These are phyloP conservation scores for Ustilago vetiveriae DNA, from an alignment of 1,284 basidiomycete genomes.

Conservation along the genomic window DNA sequence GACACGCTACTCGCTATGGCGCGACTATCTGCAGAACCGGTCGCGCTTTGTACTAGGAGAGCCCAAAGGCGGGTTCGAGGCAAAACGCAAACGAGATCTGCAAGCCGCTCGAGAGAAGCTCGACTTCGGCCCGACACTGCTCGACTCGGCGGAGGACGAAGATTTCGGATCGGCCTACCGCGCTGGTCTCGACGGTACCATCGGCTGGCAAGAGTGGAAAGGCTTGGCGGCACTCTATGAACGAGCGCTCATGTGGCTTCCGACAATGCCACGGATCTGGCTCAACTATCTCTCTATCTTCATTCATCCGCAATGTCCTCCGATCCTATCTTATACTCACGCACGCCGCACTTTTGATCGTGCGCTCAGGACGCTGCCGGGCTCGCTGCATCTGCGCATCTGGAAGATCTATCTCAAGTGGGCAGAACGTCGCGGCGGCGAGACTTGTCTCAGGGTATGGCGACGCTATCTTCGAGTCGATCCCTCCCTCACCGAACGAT, in stretches of 20 bases:
- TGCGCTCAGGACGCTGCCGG: constrained; percentile 89
- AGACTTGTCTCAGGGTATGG: constrained; percentile 85
- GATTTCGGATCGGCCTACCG: constrained; percentile 80
- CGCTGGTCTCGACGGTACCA: constrained; percentile 81
- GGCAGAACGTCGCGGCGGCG: constrained; percentile 86
- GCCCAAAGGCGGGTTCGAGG: constrained; percentile 70
- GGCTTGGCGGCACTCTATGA: constrained; percentile 87
- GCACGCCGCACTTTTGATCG: constrained; percentile 94
- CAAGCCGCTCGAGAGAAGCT: constrained; percentile 71
- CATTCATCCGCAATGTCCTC: constrained; percentile 87
- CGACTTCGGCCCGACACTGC: constrained; percentile 70
- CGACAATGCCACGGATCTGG: constrained; percentile 93
- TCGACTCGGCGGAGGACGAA: constrained; percentile 69
- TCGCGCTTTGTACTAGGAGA: constrained; percentile 85
- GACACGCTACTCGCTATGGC: constrained; percentile 92
- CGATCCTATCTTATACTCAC: constrained; percentile 84
- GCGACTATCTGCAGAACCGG: constrained; percentile 84
- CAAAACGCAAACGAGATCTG: constrained; percentile 65
- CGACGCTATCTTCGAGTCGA: constrained; percentile 81
- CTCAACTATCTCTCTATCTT: constrained; percentile 90
- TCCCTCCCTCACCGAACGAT: constrained; percentile 63
- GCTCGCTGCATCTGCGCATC: constrained; percentile 89
- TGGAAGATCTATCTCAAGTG: constrained; percentile 96
- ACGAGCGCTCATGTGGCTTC: constrained; percentile 90
- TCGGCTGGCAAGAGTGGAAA: constrained; percentile 96